Conservation (phyloP, 2,329 filamentous ascomycete species). For the Sporothrix luriei region DNA sequence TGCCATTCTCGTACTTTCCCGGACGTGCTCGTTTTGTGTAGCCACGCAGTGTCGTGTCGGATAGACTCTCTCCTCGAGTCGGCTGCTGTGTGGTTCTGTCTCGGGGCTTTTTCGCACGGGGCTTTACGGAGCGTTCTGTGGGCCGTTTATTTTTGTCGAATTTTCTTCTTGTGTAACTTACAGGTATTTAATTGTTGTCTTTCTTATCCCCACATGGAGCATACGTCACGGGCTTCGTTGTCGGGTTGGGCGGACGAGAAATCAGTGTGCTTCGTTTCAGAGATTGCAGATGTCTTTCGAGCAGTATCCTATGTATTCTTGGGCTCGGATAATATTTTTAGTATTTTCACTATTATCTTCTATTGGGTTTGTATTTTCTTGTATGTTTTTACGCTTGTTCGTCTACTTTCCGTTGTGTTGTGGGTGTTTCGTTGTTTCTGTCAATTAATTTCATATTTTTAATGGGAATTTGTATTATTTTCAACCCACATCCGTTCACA, state of each 20-base stretch:
- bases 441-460: neutral
- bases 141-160: neutral
- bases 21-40: too few relatives aligned
- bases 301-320: neutral
- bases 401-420: neutral
- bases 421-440: neutral
- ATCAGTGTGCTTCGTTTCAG: too few relatives aligned
- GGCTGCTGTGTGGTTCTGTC: neutral
- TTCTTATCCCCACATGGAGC: too few relatives aligned
- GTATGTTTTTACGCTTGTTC: neutral
- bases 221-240: neutral
- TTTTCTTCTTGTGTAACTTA: neutral
- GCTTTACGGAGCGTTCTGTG: neutral
- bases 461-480: neutral
- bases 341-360: neutral
- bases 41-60: too few relatives aligned
- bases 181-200: neutral
- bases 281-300: neutral
- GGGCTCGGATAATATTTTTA: neutral
- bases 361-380: rapidly evolving
- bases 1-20: too few relatives aligned
- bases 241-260: neutral
- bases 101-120: neutral
- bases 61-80: neutral
- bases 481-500: neutral